Conservation (phyloP, 1,139 yeast genomes). For the Chernovozyma sophiae-reginae region DNA sequence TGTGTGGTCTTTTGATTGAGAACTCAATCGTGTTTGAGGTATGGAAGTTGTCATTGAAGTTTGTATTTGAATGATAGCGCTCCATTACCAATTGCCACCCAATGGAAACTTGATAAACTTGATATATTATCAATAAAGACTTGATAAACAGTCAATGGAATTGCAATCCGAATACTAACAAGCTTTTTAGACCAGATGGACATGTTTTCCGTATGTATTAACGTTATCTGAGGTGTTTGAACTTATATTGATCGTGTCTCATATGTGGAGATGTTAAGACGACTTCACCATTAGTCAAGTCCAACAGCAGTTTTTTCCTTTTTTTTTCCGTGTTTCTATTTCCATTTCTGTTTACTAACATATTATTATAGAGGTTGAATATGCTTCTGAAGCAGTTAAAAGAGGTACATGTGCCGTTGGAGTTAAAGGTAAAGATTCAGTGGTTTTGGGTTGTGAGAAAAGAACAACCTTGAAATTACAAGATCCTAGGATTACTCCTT, state of each 20-base stretch:
- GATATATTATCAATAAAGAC: too few relatives aligned
- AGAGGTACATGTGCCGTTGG: constrained; percentile 99
- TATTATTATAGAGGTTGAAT: constrained; percentile 68
- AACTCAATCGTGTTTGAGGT: too few relatives aligned
- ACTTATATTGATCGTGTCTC: not conserved
- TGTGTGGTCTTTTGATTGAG: too few relatives aligned
- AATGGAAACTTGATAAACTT: too few relatives aligned
- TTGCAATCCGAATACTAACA: constrained; percentile 1
- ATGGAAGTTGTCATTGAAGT: too few relatives aligned
- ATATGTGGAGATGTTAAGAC: not conserved
- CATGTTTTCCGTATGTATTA: constrained; percentile 79
- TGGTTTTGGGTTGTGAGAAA: constrained; percentile 94
- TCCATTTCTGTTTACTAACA: constrained; percentile 21
- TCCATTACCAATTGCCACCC: too few relatives aligned
- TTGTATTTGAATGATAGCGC: too few relatives aligned
- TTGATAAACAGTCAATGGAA: too few relatives aligned
- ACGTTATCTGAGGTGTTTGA: too few relatives aligned
- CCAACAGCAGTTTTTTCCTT: not conserved
- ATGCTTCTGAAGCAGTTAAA: constrained; percentile 96
- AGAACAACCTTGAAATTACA: constrained; percentile 92
- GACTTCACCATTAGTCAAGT: too few relatives aligned
- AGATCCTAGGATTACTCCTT: constrained; percentile 94
- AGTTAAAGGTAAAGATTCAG: constrained; percentile 83
- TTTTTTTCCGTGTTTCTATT: not conserved
- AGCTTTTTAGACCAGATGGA: constrained; percentile 93